These are phyloP conservation scores for Rhododendron molle DNA, from an alignment of 148 eudicot genomes.

Conservation along the genomic window DNA sequence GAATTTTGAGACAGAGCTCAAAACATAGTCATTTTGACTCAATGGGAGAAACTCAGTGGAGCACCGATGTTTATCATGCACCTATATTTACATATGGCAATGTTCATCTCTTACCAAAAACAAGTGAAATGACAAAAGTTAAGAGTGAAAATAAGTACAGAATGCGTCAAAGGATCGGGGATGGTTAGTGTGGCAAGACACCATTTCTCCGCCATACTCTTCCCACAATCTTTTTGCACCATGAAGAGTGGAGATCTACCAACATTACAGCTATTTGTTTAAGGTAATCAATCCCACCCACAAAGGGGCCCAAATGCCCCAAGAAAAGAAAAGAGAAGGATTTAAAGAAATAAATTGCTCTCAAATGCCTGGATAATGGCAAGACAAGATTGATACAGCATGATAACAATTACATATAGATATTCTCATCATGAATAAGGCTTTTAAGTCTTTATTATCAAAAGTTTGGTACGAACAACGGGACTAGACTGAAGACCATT, in stretches of 20 bases:
- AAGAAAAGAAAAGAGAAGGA: not conserved
- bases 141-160: not conserved
- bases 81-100: not conserved
- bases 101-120: not conserved
- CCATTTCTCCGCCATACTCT: not conserved
- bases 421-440: not conserved
- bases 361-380: not conserved
- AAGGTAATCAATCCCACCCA: not conserved
- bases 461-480: not conserved
- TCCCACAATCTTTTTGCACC: not conserved
- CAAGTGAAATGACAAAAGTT: not conserved
- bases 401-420: not conserved
- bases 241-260: conserved; percentile 1
- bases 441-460: not conserved
- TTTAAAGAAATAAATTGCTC: not conserved
- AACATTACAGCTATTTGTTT: not conserved
- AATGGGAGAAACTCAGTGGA: not conserved
- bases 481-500: not conserved
- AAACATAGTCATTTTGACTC: not conserved
- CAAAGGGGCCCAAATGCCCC: not conserved
- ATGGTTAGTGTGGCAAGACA: not conserved
- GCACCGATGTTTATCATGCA: not conserved
- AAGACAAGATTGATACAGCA: not conserved
- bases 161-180: not conserved
- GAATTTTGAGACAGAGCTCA: not conserved